A percentile compares a stretch with the other conserved stretches of the same genome.
These are phyloP conservation scores for Cucumis hystrix DNA, from an alignment of 306 rosid genomes.

Conservation along the genomic window DNA sequence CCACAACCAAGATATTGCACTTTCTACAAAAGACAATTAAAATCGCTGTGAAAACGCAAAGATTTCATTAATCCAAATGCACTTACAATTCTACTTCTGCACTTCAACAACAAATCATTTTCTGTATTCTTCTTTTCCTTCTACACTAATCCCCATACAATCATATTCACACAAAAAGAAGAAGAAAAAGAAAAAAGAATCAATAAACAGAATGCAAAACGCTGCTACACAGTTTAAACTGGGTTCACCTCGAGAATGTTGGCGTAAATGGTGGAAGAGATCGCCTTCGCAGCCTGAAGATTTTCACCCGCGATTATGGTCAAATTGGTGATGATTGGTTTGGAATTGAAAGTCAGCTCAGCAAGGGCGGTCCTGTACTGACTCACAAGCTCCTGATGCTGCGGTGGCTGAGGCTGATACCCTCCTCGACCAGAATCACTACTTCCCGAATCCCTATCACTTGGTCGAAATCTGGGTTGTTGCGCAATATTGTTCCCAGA, in stretches of 20 bases:
- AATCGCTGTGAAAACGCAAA: conserved; percentile 7
- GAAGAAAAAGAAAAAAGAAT: background rate
- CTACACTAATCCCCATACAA: conserved; percentile 25
- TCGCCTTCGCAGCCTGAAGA: conserved; percentile 44
- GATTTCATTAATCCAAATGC: conserved; percentile 21
- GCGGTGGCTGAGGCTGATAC: conserved; percentile 58
- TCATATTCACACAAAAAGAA: conserved; percentile 15
- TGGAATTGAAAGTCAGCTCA: conserved; percentile 84
- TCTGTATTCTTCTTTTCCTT: conserved; percentile 3
- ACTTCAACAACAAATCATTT: background rate
- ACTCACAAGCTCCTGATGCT: conserved; percentile 56
- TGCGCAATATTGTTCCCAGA: conserved; percentile 22
- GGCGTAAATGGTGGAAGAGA: conserved; percentile 50
- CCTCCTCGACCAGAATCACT: conserved; percentile 41
- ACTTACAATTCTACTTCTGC: conserved; percentile 15
- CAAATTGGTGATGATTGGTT: conserved; percentile 78
- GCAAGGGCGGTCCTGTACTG: conserved; percentile 69
- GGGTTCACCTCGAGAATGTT: conserved; percentile 92
- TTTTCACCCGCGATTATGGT: conserved; percentile 87
- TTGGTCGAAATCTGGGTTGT: conserved; percentile 35
- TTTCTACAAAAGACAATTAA: background rate
- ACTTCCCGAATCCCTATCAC: conserved; percentile 40
- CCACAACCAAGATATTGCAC: conserved; percentile 5
- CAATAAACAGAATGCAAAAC: conserved; percentile 24
- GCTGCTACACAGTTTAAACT: conserved; percentile 35